Conservation (phyloP, 768 basidiomycete species). For the Plicaturopsis crispa region DNA sequence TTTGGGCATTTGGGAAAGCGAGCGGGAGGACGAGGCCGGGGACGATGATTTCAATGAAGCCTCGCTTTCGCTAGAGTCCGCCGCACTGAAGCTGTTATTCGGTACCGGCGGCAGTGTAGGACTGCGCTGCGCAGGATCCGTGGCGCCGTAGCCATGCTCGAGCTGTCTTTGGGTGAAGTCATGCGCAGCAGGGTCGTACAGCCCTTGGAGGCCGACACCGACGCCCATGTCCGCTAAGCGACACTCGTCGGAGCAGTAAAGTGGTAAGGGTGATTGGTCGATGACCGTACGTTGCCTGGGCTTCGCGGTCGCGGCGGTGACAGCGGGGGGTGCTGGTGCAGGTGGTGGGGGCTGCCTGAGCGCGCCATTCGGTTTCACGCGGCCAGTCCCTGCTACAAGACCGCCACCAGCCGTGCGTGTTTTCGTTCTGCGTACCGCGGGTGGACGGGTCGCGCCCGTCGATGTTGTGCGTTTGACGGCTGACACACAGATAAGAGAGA, state of each 20-base stretch:
- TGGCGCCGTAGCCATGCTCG: conserved; percentile 31
- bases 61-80: conserved; percentile 16
- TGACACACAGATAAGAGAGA: conserved; percentile 12
- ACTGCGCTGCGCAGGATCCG: too few species aligned
- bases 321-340: conserved; percentile 13
- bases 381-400: conserved; percentile 60
- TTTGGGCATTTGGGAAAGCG: conserved; percentile 18
- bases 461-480: conserved; percentile 18
- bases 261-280: conserved; percentile 71
- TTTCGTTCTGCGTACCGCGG: conserved; percentile 26
- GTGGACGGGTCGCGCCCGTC: conserved; percentile 15
- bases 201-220: conserved; percentile 31
- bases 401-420: conserved; percentile 36
- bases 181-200: conserved; percentile 46
- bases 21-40: conserved; percentile 30
- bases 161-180: too few species aligned
- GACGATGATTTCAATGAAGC: conserved; percentile 29
- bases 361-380: conserved; percentile 51
- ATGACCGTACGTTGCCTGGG: conserved; percentile 60
- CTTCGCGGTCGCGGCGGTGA: conserved; percentile 21
- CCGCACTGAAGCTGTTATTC: conserved; percentile 26
- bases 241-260: conserved; percentile 82
- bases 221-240: conserved; percentile 48
- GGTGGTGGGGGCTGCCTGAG: conserved; percentile 29
- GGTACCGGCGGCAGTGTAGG: conserved; percentile 34